phyloP scores from a whole-genome alignment of 768 basidiomycete genomes.

The Lentinula edodes region DNA sequence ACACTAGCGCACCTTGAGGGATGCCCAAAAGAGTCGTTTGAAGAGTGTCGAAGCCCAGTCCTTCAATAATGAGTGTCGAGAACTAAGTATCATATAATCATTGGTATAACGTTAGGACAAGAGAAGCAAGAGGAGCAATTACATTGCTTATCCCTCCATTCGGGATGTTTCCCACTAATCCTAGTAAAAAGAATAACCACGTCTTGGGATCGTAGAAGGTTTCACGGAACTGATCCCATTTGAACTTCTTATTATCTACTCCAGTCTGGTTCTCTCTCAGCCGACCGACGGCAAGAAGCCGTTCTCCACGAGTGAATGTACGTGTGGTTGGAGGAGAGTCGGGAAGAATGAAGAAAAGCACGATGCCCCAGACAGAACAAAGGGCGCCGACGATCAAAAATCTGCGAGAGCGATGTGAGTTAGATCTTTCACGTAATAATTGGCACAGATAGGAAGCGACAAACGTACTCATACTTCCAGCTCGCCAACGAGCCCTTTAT shows the following conservation, averaged over 20 bases:
- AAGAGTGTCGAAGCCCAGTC: conserved; percentile 18
- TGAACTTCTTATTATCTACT: conserved; percentile 13
- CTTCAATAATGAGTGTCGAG: conserved; percentile 12
- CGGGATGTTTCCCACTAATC: conserved; percentile 21
- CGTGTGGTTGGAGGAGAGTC: conserved; percentile 19
- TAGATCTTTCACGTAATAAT: not conserved
- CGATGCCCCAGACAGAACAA: conserved; percentile 18
- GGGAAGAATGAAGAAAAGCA: conserved; percentile 21
- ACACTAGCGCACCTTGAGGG: conserved; percentile 9
- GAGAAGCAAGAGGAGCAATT: not conserved
- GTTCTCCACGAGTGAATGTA: conserved; percentile 20
- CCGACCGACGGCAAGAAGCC: conserved; percentile 21
- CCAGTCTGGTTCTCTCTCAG: conserved; percentile 16
- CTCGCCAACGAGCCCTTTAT: conserved; percentile 18
- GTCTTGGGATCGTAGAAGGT: conserved; percentile 19
- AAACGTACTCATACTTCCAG: conserved; percentile 26
- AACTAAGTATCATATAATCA: not conserved
- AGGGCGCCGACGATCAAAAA: conserved; percentile 22
- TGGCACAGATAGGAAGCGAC: not conserved
- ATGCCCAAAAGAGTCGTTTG: conserved; percentile 12
- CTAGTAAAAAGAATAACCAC: conserved; percentile 19
- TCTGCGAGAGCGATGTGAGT: not conserved
- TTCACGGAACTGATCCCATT: conserved; percentile 10
- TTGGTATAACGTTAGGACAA: not conserved
- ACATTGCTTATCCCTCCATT: conserved; percentile 10